Evolutionary conservation across 2,329 filamentous ascomycete species (phyloP), one percentile per base, ranked within the genome.

Genomic region (Periconia sp.): DNA sequence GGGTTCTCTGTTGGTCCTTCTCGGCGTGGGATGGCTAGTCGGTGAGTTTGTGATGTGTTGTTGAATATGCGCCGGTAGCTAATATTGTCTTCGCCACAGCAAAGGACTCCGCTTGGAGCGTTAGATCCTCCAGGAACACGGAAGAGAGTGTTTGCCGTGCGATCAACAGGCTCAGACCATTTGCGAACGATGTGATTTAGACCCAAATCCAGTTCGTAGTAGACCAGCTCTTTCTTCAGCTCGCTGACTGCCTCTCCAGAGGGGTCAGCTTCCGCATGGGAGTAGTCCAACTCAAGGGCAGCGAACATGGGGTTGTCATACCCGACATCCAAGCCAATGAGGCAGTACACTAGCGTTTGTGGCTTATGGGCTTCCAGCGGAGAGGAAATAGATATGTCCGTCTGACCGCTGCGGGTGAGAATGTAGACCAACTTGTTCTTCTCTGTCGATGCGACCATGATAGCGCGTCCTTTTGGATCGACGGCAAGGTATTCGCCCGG

Each of bases 351-450:
- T 36, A 99, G 74, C 1, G 92, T 92, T 48, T 92, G 90, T 10
- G 90, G 85, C 70, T 94, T 95, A 73, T 99, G 92, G 2, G 94
- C 95, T 73, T 99, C 95, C 13, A 99, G 80, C 1, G 94, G 94
- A 11, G 94, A 99, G 4, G 94, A 99, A 36, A 99, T 99, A 28
- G 92, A 95, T 60, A 99, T 83, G 70, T 96, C 89, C 13, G 92
- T 92, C 72, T 97, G 90, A 3, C 91, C 83, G 73, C 96, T 95
- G 54, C 95, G 87, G 72, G 97, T 97, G 57, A 99, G 80, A 62
- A 99, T 92, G 73, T 99, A 99, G 57, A 99, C 94, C 43, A 99
- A 87, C 77, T 99, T 99, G 77, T 97, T 99, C 81, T 99, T 99
- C 75, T 99, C 95, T 41, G 92, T 81, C 4, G 92, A 92, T 8